These are phyloP conservation scores for Cynanchum wilfordii DNA, from an alignment of 257 asterid species.

Conservation along the genomic window DNA sequence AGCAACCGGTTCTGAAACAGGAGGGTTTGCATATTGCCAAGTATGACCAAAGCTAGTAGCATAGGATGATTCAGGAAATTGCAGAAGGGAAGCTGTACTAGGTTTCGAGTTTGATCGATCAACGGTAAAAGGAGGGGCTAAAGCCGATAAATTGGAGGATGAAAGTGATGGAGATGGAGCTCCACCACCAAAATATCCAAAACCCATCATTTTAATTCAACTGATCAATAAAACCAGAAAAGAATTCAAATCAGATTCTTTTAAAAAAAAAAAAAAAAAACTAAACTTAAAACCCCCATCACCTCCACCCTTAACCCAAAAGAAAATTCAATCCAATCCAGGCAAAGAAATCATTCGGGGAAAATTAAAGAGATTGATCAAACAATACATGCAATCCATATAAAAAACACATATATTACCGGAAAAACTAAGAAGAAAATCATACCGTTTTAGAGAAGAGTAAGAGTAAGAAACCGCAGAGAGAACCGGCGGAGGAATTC, in stretches of 20 bases:
- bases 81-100: constrained; percentile 36
- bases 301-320: background rate
- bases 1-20: constrained; percentile 32
- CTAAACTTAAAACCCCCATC: background rate
- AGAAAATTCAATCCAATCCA: constrained; percentile 5
- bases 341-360: background rate
- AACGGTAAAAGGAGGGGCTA: constrained; percentile 96
- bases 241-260: constrained; percentile 9
- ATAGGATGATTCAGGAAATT: constrained; percentile 41
- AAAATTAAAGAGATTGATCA: background rate
- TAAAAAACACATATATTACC: background rate
- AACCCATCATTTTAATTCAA: constrained; percentile 60
- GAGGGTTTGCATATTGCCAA: constrained; percentile 51
- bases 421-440: background rate
- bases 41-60: constrained; percentile 37
- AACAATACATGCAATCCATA: constrained; percentile 7
- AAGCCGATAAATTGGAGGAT: constrained; percentile 73
- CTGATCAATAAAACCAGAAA: constrained; percentile 37
- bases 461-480: background rate
- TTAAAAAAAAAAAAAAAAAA: constrained; percentile 5
- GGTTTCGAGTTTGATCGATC: constrained; percentile 58
- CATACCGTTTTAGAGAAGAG: constrained; percentile 32
- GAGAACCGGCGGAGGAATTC: background rate
- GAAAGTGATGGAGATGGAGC: constrained; percentile 52
- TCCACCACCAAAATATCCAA: constrained; percentile 57